Percentiles rank a stretch among this genome's conserved stretches.
Evolutionary conservation across 1,139 yeast species (phyloP).

Genomic region (Hanseniaspora uvarum): DNA sequence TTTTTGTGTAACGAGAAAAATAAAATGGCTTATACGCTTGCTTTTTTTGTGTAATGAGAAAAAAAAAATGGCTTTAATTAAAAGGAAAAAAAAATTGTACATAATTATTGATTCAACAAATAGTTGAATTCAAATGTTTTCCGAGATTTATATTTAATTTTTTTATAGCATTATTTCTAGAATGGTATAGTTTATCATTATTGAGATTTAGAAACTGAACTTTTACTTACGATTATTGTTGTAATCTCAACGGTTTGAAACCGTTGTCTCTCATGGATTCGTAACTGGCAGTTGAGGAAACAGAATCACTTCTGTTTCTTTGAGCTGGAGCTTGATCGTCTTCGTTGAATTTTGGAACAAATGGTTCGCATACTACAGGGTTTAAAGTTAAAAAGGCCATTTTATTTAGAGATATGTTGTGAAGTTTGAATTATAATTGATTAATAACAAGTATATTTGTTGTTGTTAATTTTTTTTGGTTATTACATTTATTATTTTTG

Average conservation of each 20-base stretch:
- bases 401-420: background rate
- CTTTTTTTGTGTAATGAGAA: slow-evolving; percentile 16
- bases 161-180: no score
- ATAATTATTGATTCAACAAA: background rate
- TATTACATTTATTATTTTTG: background rate
- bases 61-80: background rate
- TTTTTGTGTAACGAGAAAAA: slow-evolving; percentile 16
- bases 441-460: background rate
- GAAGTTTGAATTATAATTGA: background rate
- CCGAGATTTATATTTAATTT: background rate
- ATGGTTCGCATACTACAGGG: slow-evolving; percentile 15
- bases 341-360: slow-evolving; percentile 5
- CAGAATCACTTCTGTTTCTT: slow-evolving; percentile 20
- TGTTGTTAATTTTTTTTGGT: background rate
- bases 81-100: background rate
- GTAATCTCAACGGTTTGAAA: slow-evolving; percentile 17
- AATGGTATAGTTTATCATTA: no score
- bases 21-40: background rate
- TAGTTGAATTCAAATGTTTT: background rate
- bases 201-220: background rate
- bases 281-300: slow-evolving; percentile 18
- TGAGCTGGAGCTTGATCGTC: background rate
- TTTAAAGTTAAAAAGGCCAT: slow-evolving; percentile 18
- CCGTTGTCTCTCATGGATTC: slow-evolving; percentile 19
- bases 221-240: background rate